These are phyloP conservation scores for Fusarium clavum DNA, from an alignment of 2,329 filamentous ascomycete species.

Conservation along the genomic window DNA sequence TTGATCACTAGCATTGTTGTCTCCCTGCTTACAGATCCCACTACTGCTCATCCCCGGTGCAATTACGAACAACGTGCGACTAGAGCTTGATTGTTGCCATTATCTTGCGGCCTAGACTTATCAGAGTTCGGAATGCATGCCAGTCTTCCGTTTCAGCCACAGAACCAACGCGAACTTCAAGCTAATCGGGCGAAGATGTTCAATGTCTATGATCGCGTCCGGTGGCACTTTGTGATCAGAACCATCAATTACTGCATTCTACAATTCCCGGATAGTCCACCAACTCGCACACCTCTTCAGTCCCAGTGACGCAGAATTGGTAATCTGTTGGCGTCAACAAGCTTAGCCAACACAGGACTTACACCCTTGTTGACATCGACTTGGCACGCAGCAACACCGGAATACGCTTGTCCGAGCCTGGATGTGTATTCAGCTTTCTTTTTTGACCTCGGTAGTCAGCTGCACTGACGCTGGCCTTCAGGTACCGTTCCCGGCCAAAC, in stretches of 20 bases:
- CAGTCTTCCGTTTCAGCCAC: conserved; percentile 45
- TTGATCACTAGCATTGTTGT: conserved; percentile 4
- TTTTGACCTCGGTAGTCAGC: not conserved
- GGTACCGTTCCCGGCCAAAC: conserved; percentile 14
- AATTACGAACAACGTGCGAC: not conserved
- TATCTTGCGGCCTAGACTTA: conserved; percentile 18
- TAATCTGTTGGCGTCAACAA: conserved; percentile 7
- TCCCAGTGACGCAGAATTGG: conserved; percentile 32
- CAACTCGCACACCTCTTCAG: conserved; percentile 22
- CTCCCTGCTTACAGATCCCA: conserved; percentile 21
- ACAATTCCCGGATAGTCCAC: conserved; percentile 22
- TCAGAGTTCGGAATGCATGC: conserved; percentile 38
- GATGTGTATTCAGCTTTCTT: conserved; percentile 19
- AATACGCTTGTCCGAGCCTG: conserved; percentile 20
- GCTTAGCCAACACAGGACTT: conserved; percentile 4
- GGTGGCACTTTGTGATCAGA: not conserved
- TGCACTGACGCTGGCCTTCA: not conserved
- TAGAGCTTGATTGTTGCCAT: not conserved
- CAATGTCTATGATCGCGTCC: conserved; percentile 10
- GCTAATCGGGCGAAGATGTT: conserved; percentile 11
- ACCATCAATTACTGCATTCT: not conserved
- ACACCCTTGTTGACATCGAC: conserved; percentile 1
- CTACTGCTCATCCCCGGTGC: conserved; percentile 10
- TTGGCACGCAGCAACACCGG: conserved; percentile 18
- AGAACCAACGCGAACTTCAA: not conserved